Percentiles rank a stretch among this genome's conserved stretches.
Conservation (phyloP, 352 stramenopile genomes). For the Globisporangium abappressorium region DNA sequence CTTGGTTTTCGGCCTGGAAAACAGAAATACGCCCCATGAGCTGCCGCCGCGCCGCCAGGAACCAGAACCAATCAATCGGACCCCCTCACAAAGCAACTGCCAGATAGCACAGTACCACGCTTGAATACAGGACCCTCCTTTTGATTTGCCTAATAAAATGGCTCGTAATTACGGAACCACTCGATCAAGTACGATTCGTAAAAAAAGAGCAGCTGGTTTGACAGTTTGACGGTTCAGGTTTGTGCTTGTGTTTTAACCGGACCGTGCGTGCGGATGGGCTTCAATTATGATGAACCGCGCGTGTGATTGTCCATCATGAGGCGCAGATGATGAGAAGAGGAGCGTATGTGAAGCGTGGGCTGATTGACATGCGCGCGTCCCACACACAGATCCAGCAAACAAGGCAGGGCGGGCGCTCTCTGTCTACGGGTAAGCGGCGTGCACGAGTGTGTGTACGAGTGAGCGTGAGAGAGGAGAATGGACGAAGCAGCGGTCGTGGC, state of each 20-base stretch:
- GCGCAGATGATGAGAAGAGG: neutral
- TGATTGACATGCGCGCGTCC: slow-evolving; percentile 1
- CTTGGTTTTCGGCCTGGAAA: slow-evolving; percentile 42
- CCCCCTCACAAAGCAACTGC: neutral
- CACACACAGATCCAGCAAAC: neutral
- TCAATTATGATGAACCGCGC: neutral
- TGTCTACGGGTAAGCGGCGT: neutral
- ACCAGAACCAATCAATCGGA: slow-evolving; percentile 11
- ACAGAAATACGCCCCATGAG: slow-evolving; percentile 37
- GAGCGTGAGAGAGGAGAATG: neutral
- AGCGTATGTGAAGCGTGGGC: neutral
- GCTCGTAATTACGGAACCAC: neutral
- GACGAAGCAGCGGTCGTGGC: slow-evolving; percentile 20
- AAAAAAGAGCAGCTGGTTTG: neutral
- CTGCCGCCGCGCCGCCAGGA: neutral
- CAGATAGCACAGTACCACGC: neutral
- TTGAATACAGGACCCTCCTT: neutral
- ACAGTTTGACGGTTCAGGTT: neutral
- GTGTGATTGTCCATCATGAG: neutral
- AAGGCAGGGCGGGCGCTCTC: neutral
- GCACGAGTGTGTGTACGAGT: neutral
- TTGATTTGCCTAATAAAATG: neutral
- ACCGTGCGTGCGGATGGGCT: neutral
- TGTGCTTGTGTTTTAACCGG: neutral
- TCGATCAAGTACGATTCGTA: slow-evolving; percentile 3